Conservation (phyloP, 768 basidiomycete species). For the Suillus fuscotomentosus region DNA sequence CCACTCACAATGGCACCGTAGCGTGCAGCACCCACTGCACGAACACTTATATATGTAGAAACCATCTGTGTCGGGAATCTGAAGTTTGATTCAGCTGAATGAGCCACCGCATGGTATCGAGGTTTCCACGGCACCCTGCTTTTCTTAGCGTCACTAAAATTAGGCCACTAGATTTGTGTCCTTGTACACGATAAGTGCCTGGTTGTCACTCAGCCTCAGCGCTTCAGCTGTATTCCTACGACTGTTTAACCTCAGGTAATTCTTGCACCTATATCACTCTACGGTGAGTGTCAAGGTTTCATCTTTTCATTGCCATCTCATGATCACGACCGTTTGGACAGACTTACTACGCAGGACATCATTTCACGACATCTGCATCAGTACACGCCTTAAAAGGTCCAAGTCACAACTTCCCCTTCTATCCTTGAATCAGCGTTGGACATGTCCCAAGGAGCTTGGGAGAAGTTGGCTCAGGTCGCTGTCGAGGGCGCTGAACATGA, state of each 20-base stretch:
- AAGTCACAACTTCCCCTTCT: not conserved
- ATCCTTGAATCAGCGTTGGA: not conserved
- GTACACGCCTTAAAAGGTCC: not conserved
- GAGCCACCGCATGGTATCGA: slow-evolving; percentile 23
- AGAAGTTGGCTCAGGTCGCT: not conserved
- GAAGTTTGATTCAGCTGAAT: slow-evolving; percentile 90
- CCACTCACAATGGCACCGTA: no score
- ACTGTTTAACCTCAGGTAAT: not conserved
- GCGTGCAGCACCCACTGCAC: no score
- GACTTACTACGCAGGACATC: not conserved
- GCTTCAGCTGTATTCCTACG: not conserved
- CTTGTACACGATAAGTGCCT: not conserved
- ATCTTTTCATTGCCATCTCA: not conserved
- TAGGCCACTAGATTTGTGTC: no score
- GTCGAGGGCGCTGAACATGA: not conserved
- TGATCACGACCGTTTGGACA: not conserved
- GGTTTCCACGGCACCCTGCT: no score
- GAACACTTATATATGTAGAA: no score
- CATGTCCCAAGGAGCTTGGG: not conserved
- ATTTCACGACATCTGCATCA: not conserved
- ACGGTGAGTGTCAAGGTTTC: not conserved
- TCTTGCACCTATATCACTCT: not conserved
- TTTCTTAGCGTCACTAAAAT: no score
- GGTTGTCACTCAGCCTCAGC: not conserved
- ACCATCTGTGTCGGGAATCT: slow-evolving; percentile 55